Percentiles rank a stretch among this genome's conserved stretches.
These are phyloP conservation scores for Conidiobolus incongruus DNA, from an alignment of 371 early-diverging fungal species.

Conservation along the genomic window DNA sequence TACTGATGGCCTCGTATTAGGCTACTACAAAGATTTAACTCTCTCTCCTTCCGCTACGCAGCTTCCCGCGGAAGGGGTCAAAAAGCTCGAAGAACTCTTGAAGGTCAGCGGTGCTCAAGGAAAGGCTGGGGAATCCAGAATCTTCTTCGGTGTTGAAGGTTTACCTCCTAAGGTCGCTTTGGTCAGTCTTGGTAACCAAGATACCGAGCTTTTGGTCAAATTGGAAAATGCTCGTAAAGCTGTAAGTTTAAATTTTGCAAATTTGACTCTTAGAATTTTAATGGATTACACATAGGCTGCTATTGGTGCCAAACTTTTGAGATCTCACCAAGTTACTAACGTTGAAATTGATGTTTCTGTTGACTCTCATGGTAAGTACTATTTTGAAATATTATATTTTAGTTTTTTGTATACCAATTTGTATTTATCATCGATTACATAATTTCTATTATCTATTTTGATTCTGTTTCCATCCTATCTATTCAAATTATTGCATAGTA, in stretches of 20 bases:
- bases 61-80: not conserved
- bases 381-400: no score
- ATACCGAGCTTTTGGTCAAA: slow-evolving; percentile 8
- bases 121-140: slow-evolving; percentile 26
- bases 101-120: slow-evolving; percentile 20
- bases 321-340: slow-evolving; percentile 22
- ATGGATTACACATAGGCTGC: no score
- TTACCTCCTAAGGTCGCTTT: slow-evolving; percentile 37
- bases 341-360: slow-evolving; percentile 34
- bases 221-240: slow-evolving; percentile 33
- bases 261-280: no score
- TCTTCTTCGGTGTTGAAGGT: slow-evolving; percentile 24
- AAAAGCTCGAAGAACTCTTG: slow-evolving; percentile 11
- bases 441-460: no score
- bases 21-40: slow-evolving; percentile 9
- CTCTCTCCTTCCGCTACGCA: slow-evolving; percentile 3
- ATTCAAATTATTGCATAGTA: no score
- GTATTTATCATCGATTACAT: no score
- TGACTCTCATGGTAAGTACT: no score
- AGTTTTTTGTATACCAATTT: no score
- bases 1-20: slow-evolving; percentile 13
- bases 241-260: no score
- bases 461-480: no score
- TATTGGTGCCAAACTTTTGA: slow-evolving; percentile 36
- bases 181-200: slow-evolving; percentile 38